These are phyloP conservation scores for Talaromyces albobiverticillius DNA, from an alignment of 2,329 filamentous ascomycete species.

Conservation along the genomic window DNA sequence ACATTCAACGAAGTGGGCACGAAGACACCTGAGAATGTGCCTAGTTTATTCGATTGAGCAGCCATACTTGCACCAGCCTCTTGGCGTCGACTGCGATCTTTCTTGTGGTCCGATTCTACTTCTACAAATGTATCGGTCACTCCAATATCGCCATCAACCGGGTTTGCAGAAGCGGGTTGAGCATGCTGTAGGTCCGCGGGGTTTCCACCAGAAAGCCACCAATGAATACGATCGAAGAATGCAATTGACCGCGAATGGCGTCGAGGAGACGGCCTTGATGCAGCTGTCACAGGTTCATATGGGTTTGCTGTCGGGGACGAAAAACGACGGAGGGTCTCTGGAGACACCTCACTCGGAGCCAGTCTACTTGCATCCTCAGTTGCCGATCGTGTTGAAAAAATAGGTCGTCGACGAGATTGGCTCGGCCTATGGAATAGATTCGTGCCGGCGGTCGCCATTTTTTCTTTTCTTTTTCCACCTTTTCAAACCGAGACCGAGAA, in stretches of 20 bases:
- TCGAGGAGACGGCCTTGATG: constrained; percentile 16
- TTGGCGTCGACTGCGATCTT: constrained; percentile 25
- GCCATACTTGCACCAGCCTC: constrained; percentile 23
- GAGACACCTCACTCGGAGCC: constrained; percentile 29
- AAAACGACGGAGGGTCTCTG: constrained; percentile 23
- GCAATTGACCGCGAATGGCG: constrained; percentile 21
- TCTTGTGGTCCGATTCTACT: constrained; percentile 24
- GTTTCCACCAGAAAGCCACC: constrained; percentile 23
- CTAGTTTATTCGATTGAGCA: constrained; percentile 60
- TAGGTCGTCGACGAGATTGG: constrained; percentile 36
- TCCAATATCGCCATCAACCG: no score
- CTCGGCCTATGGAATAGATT: constrained; percentile 21
- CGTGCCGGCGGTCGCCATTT: constrained; percentile 22
- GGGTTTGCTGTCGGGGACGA: constrained; percentile 22
- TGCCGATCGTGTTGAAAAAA: constrained; percentile 37
- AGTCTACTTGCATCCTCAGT: constrained; percentile 36
- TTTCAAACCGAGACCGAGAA: no score
- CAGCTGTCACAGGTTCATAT: constrained; percentile 24
- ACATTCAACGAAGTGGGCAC: constrained; percentile 88
- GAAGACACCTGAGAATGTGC: constrained; percentile 75
- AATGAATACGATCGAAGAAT: constrained; percentile 22
- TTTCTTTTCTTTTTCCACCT: neutral
- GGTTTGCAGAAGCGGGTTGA: constrained; percentile 11
- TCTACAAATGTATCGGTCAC: constrained; percentile 12
- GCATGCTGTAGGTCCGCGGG: constrained; percentile 13